Percentiles rank a stretch among this genome's conserved stretches.
phyloP scores from a whole-genome alignment of 495 filamentous ascomycete species.

The Podospora sp. region DNA sequence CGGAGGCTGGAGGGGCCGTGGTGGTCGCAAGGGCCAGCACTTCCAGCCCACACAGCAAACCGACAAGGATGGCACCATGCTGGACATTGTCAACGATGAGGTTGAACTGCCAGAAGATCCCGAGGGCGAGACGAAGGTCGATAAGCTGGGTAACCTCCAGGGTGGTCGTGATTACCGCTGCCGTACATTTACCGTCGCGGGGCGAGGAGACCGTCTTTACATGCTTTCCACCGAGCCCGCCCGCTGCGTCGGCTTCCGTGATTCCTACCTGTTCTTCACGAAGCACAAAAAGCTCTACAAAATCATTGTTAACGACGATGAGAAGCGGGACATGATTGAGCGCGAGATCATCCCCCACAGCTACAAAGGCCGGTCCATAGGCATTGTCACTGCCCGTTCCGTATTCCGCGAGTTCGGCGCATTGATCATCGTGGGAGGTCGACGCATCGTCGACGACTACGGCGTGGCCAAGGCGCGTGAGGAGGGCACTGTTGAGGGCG shows the following conservation, averaged over 20 bases:
- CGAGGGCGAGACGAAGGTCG: slow-evolving; percentile 90
- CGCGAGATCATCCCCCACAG: slow-evolving; percentile 93
- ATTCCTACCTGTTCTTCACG: slow-evolving; percentile 98
- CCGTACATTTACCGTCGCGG: slow-evolving; percentile 85
- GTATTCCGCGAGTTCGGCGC: slow-evolving; percentile 97
- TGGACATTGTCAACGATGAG: slow-evolving; percentile 91
- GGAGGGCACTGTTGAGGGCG: slow-evolving; percentile 84
- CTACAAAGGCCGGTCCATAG: slow-evolving; percentile 97
- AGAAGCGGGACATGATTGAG: slow-evolving; percentile 91
- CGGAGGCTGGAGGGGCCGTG: slow-evolving; percentile 66
- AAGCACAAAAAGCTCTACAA: slow-evolving; percentile 94
- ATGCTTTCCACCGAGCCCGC: slow-evolving; percentile 98
- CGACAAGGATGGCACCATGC: slow-evolving; percentile 92
- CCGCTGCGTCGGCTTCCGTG: slow-evolving; percentile 92
- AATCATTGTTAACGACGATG: slow-evolving; percentile 90
- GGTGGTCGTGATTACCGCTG: slow-evolving; percentile 90
- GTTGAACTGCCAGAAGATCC: slow-evolving; percentile 83
- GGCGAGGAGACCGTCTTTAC: slow-evolving; percentile 83
- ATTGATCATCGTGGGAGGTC: slow-evolving; percentile 88
- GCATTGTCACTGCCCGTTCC: slow-evolving; percentile 93
- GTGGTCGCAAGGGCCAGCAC: slow-evolving; percentile 75
- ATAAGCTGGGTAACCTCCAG: slow-evolving; percentile 77
- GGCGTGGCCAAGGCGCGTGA: slow-evolving; percentile 74
- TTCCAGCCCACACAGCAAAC: slow-evolving; percentile 72
- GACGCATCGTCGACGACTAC: slow-evolving; percentile 86